Evolutionary conservation across 495 filamentous ascomycete genomes (phyloP), one percentile per base, ranked within the genome.

Genomic region (Staphylotrichum tortipilum): DNA sequence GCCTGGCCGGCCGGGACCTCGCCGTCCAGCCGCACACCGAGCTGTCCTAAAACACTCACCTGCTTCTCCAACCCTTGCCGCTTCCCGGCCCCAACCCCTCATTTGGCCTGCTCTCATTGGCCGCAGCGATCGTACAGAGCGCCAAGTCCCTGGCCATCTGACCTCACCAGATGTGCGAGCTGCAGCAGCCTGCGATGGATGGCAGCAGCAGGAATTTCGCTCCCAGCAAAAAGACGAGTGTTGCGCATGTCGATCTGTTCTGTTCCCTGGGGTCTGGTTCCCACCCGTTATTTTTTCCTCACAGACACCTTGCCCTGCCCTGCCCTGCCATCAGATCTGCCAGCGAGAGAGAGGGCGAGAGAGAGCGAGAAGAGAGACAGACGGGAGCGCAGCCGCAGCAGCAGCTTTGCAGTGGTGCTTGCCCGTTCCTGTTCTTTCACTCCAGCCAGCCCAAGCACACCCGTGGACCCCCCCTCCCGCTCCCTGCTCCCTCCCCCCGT

Each of bases 111-210:
- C 58, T 58, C 22, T 63, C 60, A 55, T 65, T 65, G 62, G 62
- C 62, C 58, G 55, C 52, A 30, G 47, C 37, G 22, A 48, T 56
- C 50, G 57, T 47, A 61, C 58, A 53, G 53, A 53, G 53, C 60
- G 56, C 60, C 55, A 63, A 58, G 54, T 50, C 56, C 17, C 55
- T 47, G 61, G 56, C 62, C 62, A 65, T 63, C 60, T 65, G 62
- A 65, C 62, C 62, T 65, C 62, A 61, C 60, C 55, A 56, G 55
- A 56, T 56, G 58, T 53, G 60, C 54, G 56, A 53, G 51, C 50
- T 52, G 49, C 50, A 49, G 45, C 55, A 52, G 54, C 56, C 57
- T 54, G 53, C 53, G 40, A 56, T 45, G 23, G 15, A 50, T 39
- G 33, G 41, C 28, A 41, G 31, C 26, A 28, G 44, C 29, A 54